Evolutionary conservation across 805 yeast genomes (phyloP), one percentile per base, ranked within the genome.

Genomic region (Ogataea zsoltii): DNA sequence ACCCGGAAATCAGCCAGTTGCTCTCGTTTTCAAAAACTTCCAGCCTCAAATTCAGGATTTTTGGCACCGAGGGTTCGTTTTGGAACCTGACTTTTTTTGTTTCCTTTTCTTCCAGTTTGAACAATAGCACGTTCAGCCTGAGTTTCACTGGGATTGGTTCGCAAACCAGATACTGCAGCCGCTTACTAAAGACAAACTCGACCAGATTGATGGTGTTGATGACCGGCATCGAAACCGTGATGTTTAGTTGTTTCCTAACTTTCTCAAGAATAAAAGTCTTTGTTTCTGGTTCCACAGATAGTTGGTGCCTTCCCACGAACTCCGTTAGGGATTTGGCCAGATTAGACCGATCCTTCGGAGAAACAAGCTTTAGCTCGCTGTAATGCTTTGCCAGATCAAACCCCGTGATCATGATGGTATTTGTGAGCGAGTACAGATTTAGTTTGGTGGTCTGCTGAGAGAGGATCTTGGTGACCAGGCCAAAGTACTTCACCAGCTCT

Each of bases 1-100:
- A 72, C 0, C 98, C 98, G 5, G 88, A 80, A 4, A 90, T 68
- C 2, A 89, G 60, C 98, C 98, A 92, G 42, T 74, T 76, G 18
- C 50, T 61, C 12, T 89, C 96, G 50, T 44, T 46, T 13, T 62
- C 62, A 21, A 46, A 26, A n/a, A 65, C 46, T 16, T 51, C 62
- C 7, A 68, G 33, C 13, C 54, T 56, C 19, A 67, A 48, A 11
- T 46, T 36, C 21, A 59, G 38, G 9, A 33, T 39, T n/a, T 34
- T 45, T 12, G 58, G 51, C 17, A 46, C n/a, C 13, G 39, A 45
- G 7, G 59, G 46, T 15, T 56, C 61, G 33, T 50, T 46, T 16
- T 45, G 38, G 40, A 66, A 66, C 13, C 64, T 44, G 14, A 67
- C 70, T 26, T 55, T 60, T 41, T 63, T 63, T 43, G 56, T 58